Evolutionary conservation across 768 basidiomycete species (phyloP).

Genomic region (Leucosporidium creatinivorum): DNA sequence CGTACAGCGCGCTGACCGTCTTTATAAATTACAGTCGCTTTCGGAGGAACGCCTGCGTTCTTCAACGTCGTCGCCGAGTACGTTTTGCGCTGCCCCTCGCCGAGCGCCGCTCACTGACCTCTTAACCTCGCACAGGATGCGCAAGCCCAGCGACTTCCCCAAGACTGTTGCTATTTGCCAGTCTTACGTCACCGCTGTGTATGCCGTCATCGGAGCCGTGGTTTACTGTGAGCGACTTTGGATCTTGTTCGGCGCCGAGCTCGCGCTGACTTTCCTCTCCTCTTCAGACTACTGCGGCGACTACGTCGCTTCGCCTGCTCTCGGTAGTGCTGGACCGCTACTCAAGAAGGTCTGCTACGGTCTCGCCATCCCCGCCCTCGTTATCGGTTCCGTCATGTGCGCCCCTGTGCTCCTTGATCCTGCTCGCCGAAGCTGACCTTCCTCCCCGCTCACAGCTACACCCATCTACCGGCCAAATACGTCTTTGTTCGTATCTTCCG

Average conservation of each 20-base stretch:
- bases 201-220: neutral
- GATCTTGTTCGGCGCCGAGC: neutral
- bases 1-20: neutral
- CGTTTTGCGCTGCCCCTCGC: neutral
- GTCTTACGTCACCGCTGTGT: conserved; percentile 11
- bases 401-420: too few relatives aligned
- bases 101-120: neutral
- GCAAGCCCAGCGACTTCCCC: conserved; percentile 1
- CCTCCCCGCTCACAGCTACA: too few relatives aligned
- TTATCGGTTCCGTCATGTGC: neutral
- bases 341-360: conserved; percentile 17
- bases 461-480: conserved; percentile 32
- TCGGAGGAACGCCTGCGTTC: conserved; percentile 10
- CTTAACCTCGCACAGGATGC: conserved; percentile 8
- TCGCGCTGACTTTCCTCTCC: too few relatives aligned
- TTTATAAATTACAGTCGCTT: conserved; percentile 9
- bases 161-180: neutral
- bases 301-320: conserved; percentile 36
- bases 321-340: conserved; percentile 33
- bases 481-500: conserved; percentile 38
- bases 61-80: conserved; percentile 30
- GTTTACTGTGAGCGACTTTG: neutral
- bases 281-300: conserved; percentile 13
- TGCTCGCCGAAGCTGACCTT: too few relatives aligned
- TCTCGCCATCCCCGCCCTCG: conserved; percentile 30